A percentile compares a stretch with the other conserved stretches of the same genome.
phyloP scores from a whole-genome alignment of 495 filamentous ascomycete species.

The Penicillium coffeae region DNA sequence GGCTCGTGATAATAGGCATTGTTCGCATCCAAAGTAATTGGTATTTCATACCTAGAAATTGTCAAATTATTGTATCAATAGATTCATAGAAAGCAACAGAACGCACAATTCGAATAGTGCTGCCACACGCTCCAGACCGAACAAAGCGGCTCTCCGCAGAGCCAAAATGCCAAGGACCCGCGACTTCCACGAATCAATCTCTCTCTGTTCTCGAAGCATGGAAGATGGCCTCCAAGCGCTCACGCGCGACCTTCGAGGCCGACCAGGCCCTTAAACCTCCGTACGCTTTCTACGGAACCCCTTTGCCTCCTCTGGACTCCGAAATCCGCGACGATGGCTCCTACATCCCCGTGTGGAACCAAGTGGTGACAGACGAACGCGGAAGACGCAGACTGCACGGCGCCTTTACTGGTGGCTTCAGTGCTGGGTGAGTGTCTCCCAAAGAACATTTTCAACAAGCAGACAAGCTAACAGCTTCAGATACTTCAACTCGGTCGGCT shows the following conservation, averaged over 20 bases:
- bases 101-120: too few species aligned
- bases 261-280: constrained; percentile 69
- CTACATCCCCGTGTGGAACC: constrained; percentile 93
- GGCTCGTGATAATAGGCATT: too few species aligned
- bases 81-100: too few species aligned
- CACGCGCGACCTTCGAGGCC: constrained; percentile 71
- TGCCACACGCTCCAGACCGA: background rate
- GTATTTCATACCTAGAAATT: too few species aligned
- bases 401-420: constrained; percentile 95
- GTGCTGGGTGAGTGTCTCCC: constrained; percentile 69
- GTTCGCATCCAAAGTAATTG: too few species aligned
- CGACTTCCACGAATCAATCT: constrained; percentile 10
- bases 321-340: constrained; percentile 86
- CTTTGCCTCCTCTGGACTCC: constrained; percentile 75
- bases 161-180: background rate
- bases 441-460: background rate
- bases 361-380: constrained; percentile 91
- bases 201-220: constrained; percentile 3
- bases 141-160: background rate
- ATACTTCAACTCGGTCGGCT: constrained; percentile 97
- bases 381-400: constrained; percentile 91
- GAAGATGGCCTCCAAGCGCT: constrained; percentile 74
- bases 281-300: constrained; percentile 82
- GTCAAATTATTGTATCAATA: too few species aligned
- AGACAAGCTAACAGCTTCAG: constrained; percentile 37